Conservation (phyloP, 176 grass and related monocot species). For the Bothriochloa decipiens region DNA sequence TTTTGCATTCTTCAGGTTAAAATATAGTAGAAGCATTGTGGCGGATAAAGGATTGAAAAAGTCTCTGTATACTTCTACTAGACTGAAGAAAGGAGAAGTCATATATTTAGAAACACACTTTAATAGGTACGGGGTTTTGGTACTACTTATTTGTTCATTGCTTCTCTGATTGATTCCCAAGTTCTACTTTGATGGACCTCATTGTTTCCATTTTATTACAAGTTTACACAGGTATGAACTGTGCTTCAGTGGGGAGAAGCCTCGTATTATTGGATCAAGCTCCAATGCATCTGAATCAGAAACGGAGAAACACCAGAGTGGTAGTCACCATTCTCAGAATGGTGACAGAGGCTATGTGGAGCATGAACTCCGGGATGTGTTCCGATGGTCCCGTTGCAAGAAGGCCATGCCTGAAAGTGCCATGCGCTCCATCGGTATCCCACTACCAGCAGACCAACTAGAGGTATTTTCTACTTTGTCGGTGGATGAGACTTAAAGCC, state of each 20-base stretch:
- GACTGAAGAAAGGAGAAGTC: constrained; percentile 96
- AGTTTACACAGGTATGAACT: constrained; percentile 78
- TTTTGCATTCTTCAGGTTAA: constrained; percentile 60
- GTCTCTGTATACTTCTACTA: constrained; percentile 82
- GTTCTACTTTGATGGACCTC: constrained; percentile 5
- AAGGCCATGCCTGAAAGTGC: constrained; percentile 70
- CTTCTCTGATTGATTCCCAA: neutral
- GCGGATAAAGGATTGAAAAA: constrained; percentile 95
- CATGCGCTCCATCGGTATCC: constrained; percentile 72
- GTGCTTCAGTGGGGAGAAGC: constrained; percentile 79
- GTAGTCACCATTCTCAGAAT: constrained; percentile 66
- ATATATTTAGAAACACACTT: constrained; percentile 95
- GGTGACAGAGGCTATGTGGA: constrained; percentile 60
- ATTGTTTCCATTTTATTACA: constrained; percentile 8
- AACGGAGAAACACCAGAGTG: constrained; percentile 62
- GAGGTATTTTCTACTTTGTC: constrained; percentile 56
- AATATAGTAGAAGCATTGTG: constrained; percentile 94
- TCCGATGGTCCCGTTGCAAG: constrained; percentile 90
- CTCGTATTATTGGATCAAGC: constrained; percentile 47
- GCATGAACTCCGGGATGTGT: constrained; percentile 67
- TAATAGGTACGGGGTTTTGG: constrained; percentile 58
- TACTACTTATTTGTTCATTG: constrained; percentile 18
- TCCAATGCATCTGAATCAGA: constrained; percentile 52
- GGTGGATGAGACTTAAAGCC: neutral
- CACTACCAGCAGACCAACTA: constrained; percentile 72